phyloP scores from a whole-genome alignment of 106 monocot species.

The Dendrobium chrysotoxum region DNA sequence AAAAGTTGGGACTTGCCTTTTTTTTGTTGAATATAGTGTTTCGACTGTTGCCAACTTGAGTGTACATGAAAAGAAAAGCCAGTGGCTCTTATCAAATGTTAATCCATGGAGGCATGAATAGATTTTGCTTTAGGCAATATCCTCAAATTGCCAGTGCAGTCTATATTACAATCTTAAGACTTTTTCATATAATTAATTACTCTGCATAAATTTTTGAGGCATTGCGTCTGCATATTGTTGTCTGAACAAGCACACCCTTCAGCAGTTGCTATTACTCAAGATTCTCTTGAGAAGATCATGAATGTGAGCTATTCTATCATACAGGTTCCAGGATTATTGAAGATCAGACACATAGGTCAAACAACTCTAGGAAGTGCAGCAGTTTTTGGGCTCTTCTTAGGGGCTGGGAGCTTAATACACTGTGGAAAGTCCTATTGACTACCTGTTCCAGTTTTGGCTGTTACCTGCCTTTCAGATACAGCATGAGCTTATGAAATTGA shows the following conservation, averaged over 20 bases:
- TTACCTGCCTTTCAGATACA: too few relatives aligned
- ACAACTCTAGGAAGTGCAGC: slow-evolving; percentile 92
- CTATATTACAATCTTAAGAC: background rate
- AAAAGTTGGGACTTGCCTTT: background rate
- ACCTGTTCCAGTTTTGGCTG: background rate
- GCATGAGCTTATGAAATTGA: too few relatives aligned
- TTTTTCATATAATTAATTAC: too few relatives aligned
- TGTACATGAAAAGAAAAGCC: background rate
- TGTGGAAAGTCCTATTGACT: slow-evolving; percentile 88
- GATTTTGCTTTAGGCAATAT: background rate
- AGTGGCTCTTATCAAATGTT: background rate
- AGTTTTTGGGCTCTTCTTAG: slow-evolving; percentile 91
- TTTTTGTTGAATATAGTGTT: background rate
- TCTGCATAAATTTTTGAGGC: too few relatives aligned
- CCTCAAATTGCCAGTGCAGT: background rate
- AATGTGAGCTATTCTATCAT: background rate
- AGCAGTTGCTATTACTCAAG: too few relatives aligned
- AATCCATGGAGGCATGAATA: background rate
- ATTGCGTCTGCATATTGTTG: too few relatives aligned
- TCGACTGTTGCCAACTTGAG: background rate
- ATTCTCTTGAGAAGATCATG: background rate
- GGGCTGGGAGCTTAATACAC: slow-evolving; percentile 98
- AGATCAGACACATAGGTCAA: slow-evolving; percentile 90
- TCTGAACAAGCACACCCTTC: too few relatives aligned
- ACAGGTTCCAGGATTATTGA: slow-evolving; percentile 87